Base-by-base conservation (phyloP, 306 rosid species). In the Pterocarpus santalinus region DNA sequence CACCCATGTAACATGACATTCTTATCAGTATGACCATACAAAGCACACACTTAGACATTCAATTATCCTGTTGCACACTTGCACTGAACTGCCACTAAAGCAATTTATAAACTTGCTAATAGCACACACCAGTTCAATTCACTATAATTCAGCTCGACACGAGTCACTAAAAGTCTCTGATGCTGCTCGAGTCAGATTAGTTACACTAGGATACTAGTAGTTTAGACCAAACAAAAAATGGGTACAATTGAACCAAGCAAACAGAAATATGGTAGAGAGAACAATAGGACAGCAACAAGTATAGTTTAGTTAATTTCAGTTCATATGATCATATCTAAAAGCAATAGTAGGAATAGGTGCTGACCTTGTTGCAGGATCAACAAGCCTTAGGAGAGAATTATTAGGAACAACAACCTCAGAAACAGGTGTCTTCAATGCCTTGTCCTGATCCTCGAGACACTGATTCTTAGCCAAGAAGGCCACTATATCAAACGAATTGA, bases 401-500 rank as follows among this genome's bases (percentile, higher is more conserved):
- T 90, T 93, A 0, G 84, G 87, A 68, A 84, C 77, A 32, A 94
- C 87, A 61, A 89, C 87, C 72, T 96, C 94, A 13, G 94, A 89
- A 82, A 96, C 91, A 2, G 92, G 91, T 17, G 91, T 87, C 84
- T 84, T 93, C 91, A 90, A 66, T 38, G 97, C 98, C 87, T 88
- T 90, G 0, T 93, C 97, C 77, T 88, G 97, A 90, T 90, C 97
- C 90, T 90, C 97, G 81, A 92, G 78, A 71, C 87, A 79, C 75
- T 84, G 87, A 11, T 17, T 81, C 86, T 83, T 94, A 8, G 97
- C 93, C 86, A 96, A 83, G 80, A 93, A 96, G 3, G 94, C 91
- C n/a, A 94, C 98, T 58, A 96, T 85, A 77, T 96, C 99, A 6
- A 96, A 90, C 3, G 98, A 90, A 83, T 88, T 93, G 79, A 96